A percentile compares a stretch with the other conserved stretches of the same genome.
Conservation (phyloP, 768 basidiomycete species). For the Leccinum arenicola region DNA sequence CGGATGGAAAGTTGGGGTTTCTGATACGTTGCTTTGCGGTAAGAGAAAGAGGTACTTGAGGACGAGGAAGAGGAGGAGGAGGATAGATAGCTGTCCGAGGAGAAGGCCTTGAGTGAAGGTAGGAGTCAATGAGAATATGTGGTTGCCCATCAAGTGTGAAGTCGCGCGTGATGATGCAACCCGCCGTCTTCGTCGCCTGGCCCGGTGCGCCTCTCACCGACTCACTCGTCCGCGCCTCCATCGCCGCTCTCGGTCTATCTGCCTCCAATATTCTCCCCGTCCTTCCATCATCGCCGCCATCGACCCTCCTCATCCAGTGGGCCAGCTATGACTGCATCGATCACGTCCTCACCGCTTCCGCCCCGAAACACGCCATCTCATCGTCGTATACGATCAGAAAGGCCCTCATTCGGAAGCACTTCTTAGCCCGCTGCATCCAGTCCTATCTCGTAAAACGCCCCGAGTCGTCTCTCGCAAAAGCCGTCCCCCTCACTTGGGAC, state of each 20-base stretch:
- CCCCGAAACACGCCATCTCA: slow-evolving; percentile 53
- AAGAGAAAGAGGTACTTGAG: slow-evolving; percentile 97
- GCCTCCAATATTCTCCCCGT: slow-evolving; percentile 26
- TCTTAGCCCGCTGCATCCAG: slow-evolving; percentile 71
- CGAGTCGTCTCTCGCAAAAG: slow-evolving; percentile 48
- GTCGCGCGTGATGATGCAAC: neutral
- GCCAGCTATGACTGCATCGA: slow-evolving; percentile 85
- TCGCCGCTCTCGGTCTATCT: slow-evolving; percentile 34
- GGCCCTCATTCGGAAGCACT: slow-evolving; percentile 92
- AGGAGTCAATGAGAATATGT: slow-evolving; percentile 72
- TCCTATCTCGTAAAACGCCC: slow-evolving; percentile 73
- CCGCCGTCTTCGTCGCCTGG: slow-evolving; percentile 47
- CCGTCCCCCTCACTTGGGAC: slow-evolving; percentile 75
- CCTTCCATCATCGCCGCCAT: slow-evolving; percentile 20
- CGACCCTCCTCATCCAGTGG: slow-evolving; percentile 65
- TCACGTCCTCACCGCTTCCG: slow-evolving; percentile 63
- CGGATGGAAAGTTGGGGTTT: slow-evolving; percentile 58
- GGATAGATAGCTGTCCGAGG: slow-evolving; percentile 87
- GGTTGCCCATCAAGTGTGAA: slow-evolving; percentile 35
- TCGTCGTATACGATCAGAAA: slow-evolving; percentile 90
- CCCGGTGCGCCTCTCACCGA: slow-evolving; percentile 54
- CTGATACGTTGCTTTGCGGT: slow-evolving; percentile 55
- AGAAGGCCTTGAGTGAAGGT: slow-evolving; percentile 96
- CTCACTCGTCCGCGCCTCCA: slow-evolving; percentile 43
- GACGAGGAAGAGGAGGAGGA: slow-evolving; percentile 71